Evolutionary conservation across 495 filamentous ascomycete genomes (phyloP).

Genomic region (Aspergillus sclerotiicarbonarius): DNA sequence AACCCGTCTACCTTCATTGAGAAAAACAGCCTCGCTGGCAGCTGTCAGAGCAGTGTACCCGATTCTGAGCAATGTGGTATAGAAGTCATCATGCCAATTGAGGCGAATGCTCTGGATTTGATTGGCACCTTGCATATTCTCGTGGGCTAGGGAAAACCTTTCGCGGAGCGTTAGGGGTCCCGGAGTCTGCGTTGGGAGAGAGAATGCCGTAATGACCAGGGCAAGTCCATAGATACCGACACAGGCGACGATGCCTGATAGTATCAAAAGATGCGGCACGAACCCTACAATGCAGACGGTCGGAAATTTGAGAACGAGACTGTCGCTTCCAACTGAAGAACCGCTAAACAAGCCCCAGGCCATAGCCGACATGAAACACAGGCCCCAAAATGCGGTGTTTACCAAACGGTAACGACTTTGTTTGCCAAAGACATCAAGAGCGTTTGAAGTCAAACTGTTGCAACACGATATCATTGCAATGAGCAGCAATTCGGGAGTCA

Average conservation of each 20-base stretch:
- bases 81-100: constrained; percentile 88
- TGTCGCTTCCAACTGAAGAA: constrained; percentile 42
- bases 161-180: constrained; percentile 44
- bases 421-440: constrained; percentile 74
- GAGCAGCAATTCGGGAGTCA: constrained; percentile 83
- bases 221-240: constrained; percentile 72
- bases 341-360: constrained; percentile 65
- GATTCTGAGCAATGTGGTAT: constrained; percentile 79
- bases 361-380: constrained; percentile 82
- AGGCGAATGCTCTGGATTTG: constrained; percentile 77
- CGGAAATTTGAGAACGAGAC: constrained; percentile 70
- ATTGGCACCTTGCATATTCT: constrained; percentile 88
- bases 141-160: constrained; percentile 64
- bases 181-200: constrained; percentile 49
- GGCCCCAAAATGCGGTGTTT: constrained; percentile 84
- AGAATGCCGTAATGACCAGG: constrained; percentile 70
- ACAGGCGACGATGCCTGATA: constrained; percentile 74
- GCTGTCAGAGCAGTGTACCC: constrained; percentile 87
- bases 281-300: constrained; percentile 95
- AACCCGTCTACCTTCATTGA: constrained; percentile 83
- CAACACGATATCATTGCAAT: constrained; percentile 84
- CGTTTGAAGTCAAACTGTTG: constrained; percentile 82
- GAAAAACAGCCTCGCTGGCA: constrained; percentile 91
- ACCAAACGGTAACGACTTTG: constrained; percentile 75
- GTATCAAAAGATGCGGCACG: constrained; percentile 83